phyloP scores from a whole-genome alignment of 306 rosid genomes.

The Sophora flavescens region DNA sequence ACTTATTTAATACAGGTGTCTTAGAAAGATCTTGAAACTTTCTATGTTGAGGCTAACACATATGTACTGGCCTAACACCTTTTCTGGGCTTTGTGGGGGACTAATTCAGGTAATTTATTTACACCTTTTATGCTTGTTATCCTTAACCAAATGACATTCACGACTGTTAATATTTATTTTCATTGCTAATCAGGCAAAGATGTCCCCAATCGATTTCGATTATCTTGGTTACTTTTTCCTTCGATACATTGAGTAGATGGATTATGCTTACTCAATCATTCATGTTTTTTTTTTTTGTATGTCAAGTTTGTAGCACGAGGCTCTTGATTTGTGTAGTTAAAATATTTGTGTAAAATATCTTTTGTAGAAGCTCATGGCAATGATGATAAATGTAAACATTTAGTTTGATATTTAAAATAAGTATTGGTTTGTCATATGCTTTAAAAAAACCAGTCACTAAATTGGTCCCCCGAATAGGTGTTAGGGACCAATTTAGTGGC shows the following conservation, averaged over 20 bases:
- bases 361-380: constrained; percentile 41
- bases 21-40: constrained; percentile 68
- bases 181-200: constrained; percentile 67
- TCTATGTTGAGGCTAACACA: constrained; percentile 80
- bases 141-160: not conserved
- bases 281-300: constrained; percentile 23
- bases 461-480: too few relatives aligned
- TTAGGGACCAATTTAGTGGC: too few relatives aligned
- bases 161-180: constrained; percentile 7
- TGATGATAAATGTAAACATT: not conserved
- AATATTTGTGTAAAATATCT: constrained; percentile 42
- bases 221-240: constrained; percentile 83
- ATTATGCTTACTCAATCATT: constrained; percentile 22
- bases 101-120: constrained; percentile 82
- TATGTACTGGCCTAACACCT: constrained; percentile 78
- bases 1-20: constrained; percentile 60
- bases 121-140: constrained; percentile 28
- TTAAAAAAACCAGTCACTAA: too few relatives aligned
- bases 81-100: constrained; percentile 95
- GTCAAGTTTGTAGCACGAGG: constrained; percentile 38
- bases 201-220: constrained; percentile 83
- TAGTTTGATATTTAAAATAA: constrained; percentile 33
- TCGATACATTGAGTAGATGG: constrained; percentile 74
- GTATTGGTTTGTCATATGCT: too few relatives aligned
- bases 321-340: constrained; percentile 35